Evolutionary conservation across 768 basidiomycete genomes (phyloP).

Genomic region (Suillus sp.): DNA sequence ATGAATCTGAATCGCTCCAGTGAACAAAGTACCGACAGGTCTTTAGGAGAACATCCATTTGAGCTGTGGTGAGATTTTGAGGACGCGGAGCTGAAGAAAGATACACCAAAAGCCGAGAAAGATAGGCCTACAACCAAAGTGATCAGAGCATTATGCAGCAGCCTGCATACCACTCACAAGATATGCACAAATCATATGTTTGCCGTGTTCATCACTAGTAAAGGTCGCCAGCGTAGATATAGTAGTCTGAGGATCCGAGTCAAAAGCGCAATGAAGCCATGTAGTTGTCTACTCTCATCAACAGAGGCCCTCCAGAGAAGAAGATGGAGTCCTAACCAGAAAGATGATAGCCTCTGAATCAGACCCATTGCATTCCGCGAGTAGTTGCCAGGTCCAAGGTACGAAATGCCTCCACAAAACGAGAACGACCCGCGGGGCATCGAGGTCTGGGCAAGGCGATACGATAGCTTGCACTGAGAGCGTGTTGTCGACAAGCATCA

Average conservation of each 20-base stretch:
- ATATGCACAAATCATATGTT: constrained; percentile 7
- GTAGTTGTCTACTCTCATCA: constrained; percentile 45
- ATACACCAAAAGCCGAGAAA: constrained; percentile 27
- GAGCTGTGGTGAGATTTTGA: constrained; percentile 20
- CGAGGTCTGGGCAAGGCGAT: constrained; percentile 30
- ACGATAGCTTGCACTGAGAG: constrained; percentile 12
- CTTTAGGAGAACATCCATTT: constrained; percentile 22
- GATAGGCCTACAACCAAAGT: constrained; percentile 16
- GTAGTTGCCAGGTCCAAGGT: constrained; percentile 67
- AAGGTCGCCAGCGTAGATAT: background rate
- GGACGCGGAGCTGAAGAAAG: constrained; percentile 20
- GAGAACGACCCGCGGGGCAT: constrained; percentile 51
- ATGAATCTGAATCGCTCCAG: constrained; percentile 26
- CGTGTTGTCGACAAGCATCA: constrained; percentile 36
- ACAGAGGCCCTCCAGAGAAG: constrained; percentile 7
- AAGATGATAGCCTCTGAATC: constrained; percentile 50
- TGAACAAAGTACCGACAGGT: constrained; percentile 24
- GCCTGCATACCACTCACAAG: background rate
- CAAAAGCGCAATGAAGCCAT: constrained; percentile 48
- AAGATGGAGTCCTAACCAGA: constrained; percentile 42
- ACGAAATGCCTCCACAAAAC: constrained; percentile 58
- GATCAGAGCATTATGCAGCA: background rate
- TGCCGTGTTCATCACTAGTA: constrained; percentile 1
- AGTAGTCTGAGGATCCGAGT: background rate
- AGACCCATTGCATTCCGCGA: constrained; percentile 55